Percentiles rank a stretch among this genome's conserved stretches.
Conservation (phyloP, 2,329 filamentous ascomycete species). For the Fusarium staphyleae region DNA sequence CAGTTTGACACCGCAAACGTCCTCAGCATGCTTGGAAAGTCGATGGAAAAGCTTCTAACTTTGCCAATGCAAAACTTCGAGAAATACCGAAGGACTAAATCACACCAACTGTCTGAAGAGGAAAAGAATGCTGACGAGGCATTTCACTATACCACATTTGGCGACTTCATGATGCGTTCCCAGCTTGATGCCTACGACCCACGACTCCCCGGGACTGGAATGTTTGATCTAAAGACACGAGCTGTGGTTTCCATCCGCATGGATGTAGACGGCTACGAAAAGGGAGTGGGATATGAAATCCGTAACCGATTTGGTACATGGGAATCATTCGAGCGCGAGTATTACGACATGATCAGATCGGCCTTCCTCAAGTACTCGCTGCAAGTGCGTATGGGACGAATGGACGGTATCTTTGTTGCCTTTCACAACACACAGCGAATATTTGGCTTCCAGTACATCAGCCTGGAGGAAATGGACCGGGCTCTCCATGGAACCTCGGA, state of each 20-base stretch:
- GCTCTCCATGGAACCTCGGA: conserved; percentile 81
- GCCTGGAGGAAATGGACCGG: conserved; percentile 85
- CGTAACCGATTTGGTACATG: conserved; percentile 75
- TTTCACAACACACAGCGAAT: conserved; percentile 95
- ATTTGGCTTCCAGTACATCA: conserved; percentile 97
- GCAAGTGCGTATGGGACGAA: conserved; percentile 94
- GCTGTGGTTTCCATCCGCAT: conserved; percentile 92
- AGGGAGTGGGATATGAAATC: conserved; percentile 88
- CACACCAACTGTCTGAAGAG: conserved; percentile 73
- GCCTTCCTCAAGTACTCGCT: conserved; percentile 97
- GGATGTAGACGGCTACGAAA: conserved; percentile 75
- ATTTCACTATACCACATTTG: conserved; percentile 86
- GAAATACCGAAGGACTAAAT: conserved; percentile 75
- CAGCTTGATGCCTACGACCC: conserved; percentile 91
- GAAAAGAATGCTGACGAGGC: conserved; percentile 76
- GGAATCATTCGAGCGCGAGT: conserved; percentile 94
- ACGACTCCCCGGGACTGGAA: conserved; percentile 85
- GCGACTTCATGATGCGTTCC: conserved; percentile 92
- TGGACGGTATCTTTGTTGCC: conserved; percentile 98
- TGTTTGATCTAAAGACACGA: conserved; percentile 96
- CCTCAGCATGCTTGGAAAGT: conserved; percentile 90
- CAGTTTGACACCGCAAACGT: conserved; percentile 85
- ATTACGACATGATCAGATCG: conserved; percentile 93
- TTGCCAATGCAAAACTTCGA: conserved; percentile 84
- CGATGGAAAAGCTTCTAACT: conserved; percentile 95